Base-by-base conservation (phyloP, 768 basidiomycete genomes). In the Boletus tylopilopsis region DNA sequence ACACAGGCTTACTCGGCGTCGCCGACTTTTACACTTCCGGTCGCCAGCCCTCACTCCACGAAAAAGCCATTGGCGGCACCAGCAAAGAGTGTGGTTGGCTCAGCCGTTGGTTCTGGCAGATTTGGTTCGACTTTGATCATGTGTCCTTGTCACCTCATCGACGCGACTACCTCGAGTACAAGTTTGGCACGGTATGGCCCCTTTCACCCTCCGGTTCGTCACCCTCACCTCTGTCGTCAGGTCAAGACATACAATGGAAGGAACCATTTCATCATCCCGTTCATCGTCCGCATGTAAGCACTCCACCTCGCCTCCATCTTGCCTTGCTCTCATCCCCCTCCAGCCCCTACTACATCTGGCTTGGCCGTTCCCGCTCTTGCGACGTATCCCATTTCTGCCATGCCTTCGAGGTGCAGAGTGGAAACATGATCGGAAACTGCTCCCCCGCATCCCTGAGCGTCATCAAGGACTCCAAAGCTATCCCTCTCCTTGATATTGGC, bases 41-140 rank as follows among this genome's bases (percentile, higher is more conserved):
- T 13, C 78, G 76, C 25, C 75, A 79, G 47, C 68, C 77, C 1
- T 79, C 80, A 3, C 66, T 77, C 18, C 78, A 82, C 52, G 79
- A 81, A 39, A 77, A 74, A 62, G 79, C 82, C 0, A 84, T 87
- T 32, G 84, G 84, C 1, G 81, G 81, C 0, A 72, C 73, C 21
- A 79, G 76, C 52, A 81, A 81, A 37, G 73, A 78, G 64, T 75
- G 81, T 66, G 71, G 78, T 1, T 88, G 82, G 82, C 69, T 82
- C 41, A 75, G 76, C n/a, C 74, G 85, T 4, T 81, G 82, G 80
- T 89, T 89, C 71, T 88, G 86, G 86, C 81, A 84, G 56, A 82
- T 83, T 36, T 87, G 82, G 82, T 80, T 78, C 55, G 76, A 78
- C 52, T 78, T 79, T 51, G 78, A 78, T 54, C 74, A 76, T 57